Base-by-base conservation (phyloP, 2,329 filamentous ascomycete genomes). In the Fusarium subglutinans region DNA sequence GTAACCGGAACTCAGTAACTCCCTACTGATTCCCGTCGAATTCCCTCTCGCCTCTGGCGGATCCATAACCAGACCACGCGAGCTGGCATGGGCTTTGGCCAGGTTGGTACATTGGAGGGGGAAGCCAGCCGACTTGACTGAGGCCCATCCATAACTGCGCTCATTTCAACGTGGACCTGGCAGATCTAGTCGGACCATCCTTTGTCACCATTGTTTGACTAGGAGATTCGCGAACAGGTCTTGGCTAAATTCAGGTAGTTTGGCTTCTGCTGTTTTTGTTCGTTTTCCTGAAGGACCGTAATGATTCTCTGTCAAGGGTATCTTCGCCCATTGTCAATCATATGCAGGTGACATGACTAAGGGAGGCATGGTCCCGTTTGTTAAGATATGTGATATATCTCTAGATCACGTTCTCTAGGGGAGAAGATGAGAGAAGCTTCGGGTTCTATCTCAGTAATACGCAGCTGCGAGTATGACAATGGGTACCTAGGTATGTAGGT, bases 171-270 rank as follows among this genome's bases (percentile, higher is more conserved):
- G 37, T 47, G 35, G 50, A 53, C 50, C 54, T 47, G 35, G 55
- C 38, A 45, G 38, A 43, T 57, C 33, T 44, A 38, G 60, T 73
- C 70, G 47, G 60, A 48, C 67, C 70, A 70, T 73, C 33, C 61
- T 62, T 35, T 35, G 70, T 73, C 66, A 62, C 45, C 12, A 15
- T 26, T 24, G 7, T 61, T 48, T 69, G 47, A 58, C 57, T 69
- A 48, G 56, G 26, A 30, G 57, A 54, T 60, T 69, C 43, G 38
- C 33, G 14, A 43, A 56, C 58, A 60, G 51, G 51, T 30, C 62
- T 63, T 74, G 71, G 67, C 71, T 55, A 50, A 68, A 51, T 30
- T 44, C 67, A 62, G 71, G 71, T 58, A 74, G 62, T 72, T 41
- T 54, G 35, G 58, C 41, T 62, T 63, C 58, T 33, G 67, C 63